These are phyloP conservation scores for Fusarium drepaniforme DNA, from an alignment of 2,329 filamentous ascomycete genomes.

Conservation along the genomic window DNA sequence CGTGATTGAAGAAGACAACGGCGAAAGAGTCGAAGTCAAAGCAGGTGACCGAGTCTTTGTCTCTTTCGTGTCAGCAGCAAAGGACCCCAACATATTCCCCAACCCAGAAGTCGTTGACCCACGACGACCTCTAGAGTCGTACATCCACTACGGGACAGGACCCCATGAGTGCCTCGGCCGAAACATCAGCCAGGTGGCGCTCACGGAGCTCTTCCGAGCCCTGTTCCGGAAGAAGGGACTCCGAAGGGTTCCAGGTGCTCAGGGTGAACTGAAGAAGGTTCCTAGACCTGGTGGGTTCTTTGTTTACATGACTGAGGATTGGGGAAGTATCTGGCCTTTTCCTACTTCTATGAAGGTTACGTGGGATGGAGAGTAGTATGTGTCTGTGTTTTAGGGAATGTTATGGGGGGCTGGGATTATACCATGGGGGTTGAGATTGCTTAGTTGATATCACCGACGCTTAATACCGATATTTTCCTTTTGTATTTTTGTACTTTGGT, in stretches of 20 bases:
- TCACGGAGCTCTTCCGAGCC: constrained; percentile 76
- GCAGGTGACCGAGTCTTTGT: constrained; percentile 73
- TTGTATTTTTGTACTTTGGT: neutral
- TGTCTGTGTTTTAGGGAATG: neutral
- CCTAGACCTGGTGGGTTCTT: constrained; percentile 65
- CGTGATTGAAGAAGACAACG: constrained; percentile 64
- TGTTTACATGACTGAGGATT: constrained; percentile 75
- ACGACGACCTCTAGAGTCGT: constrained; percentile 71
- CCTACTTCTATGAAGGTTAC: constrained; percentile 66
- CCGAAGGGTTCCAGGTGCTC: constrained; percentile 69
- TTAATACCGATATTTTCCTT: neutral
- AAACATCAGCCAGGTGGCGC: constrained; percentile 69
- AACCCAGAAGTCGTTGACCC: constrained; percentile 72
- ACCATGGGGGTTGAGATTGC: constrained; percentile 4
- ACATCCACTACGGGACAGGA: constrained; percentile 74
- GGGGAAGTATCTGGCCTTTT: constrained; percentile 63
- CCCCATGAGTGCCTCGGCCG: constrained; percentile 73
- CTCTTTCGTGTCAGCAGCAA: constrained; percentile 68
- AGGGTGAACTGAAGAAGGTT: constrained; percentile 77
- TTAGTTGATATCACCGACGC: constrained; percentile 21
- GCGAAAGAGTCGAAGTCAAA: constrained; percentile 62
- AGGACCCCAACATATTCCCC: constrained; percentile 71
- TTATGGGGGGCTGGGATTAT: neutral
- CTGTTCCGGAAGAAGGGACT: constrained; percentile 73
- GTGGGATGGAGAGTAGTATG: constrained; percentile 56